A percentile compares a stretch with the other conserved stretches of the same genome.
These are phyloP conservation scores for Yarrowia sp. DNA, from an alignment of 805 yeast species.

Conservation along the genomic window DNA sequence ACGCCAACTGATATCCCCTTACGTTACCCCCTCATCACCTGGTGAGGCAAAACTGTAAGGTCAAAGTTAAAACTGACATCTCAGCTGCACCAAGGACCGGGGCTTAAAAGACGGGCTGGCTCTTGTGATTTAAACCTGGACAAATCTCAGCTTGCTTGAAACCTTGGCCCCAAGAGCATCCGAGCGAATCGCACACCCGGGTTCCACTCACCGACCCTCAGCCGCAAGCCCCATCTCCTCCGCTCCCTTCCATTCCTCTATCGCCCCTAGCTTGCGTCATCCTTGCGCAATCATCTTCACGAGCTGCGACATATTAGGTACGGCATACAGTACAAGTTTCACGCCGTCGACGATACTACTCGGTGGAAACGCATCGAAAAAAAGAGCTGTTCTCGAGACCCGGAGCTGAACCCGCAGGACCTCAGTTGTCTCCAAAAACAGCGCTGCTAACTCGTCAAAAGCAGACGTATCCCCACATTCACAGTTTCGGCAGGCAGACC, in stretches of 20 bases:
- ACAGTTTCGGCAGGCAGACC: background rate
- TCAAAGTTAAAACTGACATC: slow-evolving; percentile 15
- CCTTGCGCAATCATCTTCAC: slow-evolving; percentile 16
- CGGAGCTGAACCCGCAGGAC: no score
- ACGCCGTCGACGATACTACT: no score
- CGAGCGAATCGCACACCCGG: background rate
- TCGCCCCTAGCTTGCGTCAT: background rate
- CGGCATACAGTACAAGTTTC: background rate
- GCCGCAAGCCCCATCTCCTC: background rate
- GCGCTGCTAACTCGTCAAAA: background rate
- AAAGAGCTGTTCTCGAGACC: no score
- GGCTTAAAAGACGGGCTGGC: slow-evolving; percentile 23
- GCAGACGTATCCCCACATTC: no score
- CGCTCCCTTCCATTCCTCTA: background rate
- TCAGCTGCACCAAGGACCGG: slow-evolving; percentile 22
- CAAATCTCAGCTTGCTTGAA: slow-evolving; percentile 13
- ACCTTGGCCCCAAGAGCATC: background rate
- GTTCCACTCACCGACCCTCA: no score
- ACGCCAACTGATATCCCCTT: slow-evolving; percentile 19
- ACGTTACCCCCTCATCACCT: slow-evolving; percentile 26
- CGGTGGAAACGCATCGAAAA: no score
- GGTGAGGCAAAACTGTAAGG: slow-evolving; percentile 24
- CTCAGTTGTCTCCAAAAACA: no score
- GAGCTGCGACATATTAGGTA: slow-evolving; percentile 13
- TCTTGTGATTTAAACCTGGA: slow-evolving; percentile 25